Base-by-base conservation (phyloP, 2,329 filamentous ascomycete genomes). In the Chaetomiaceae sp. region DNA sequence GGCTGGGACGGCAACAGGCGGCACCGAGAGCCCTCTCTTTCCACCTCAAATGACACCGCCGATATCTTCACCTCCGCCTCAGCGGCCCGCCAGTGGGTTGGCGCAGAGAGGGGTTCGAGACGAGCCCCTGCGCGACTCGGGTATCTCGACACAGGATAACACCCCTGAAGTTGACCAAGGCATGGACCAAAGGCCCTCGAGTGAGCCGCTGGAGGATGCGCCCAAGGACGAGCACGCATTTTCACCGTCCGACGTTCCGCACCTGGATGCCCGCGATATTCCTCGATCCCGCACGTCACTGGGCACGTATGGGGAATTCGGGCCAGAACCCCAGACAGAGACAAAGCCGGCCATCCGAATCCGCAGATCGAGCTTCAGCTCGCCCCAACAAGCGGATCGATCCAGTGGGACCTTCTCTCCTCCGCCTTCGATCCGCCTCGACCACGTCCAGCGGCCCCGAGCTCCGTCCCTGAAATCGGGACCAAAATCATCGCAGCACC, bases 231-330 rank as follows among this genome's bases (percentile, higher is more conserved):
- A 22, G 38, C 42, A 39, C 36, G 17, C 23, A 17, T 14, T 23
- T 14, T 27, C 49, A 15, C 47, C 47, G 14, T n/a, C 29, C 27
- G 37, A 31, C 11, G 23, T 19, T 4, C 25, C 34, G n/a, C 17
- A 34, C 36, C n/a, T 33, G 29, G 25, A 40, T 9, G 12, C 44
- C 20, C 44, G 27, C 22, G 39, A 56, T 11, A 52, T 60, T 2
- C 60, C 61, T 1, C 53, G 69, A 19, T 66, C 66, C 40, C 64
- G 60, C 37, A 67, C 69, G n/a, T 69, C 71, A 5, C 51, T 72
- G 34, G 71, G 67, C 33, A 54, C 56, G 4, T 66, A 68, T 23
- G 57, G 48, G 6, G 62, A 61, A n/a, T 62, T 56, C 40, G 63
- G 59, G 9, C 62, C 59, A 5, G 57, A 62, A 3, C 55, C 14